Conservation (phyloP, 768 basidiomycete genomes). For the Gyrodon lividus region DNA sequence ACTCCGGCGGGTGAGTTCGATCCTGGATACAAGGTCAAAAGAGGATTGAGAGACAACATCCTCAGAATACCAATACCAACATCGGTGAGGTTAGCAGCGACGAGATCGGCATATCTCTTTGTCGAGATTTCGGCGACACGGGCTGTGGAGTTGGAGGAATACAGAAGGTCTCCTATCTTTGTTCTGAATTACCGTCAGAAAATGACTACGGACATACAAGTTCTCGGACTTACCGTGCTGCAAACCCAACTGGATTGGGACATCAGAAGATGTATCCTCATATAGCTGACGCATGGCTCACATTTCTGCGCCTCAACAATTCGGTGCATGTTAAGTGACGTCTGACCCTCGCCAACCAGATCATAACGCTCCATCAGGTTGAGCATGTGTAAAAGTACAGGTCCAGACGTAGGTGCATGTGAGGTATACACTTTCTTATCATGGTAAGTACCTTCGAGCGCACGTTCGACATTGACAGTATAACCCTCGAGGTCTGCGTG, state of each 20-base stretch:
- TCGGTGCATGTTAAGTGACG: conserved; percentile 72
- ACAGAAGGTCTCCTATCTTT: conserved; percentile 76
- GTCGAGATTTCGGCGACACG: conserved; percentile 65
- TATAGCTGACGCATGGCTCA: conserved; percentile 33
- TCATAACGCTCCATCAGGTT: conserved; percentile 82
- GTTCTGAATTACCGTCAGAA: conserved; percentile 51
- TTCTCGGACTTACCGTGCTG: conserved; percentile 46
- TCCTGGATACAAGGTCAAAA: conserved; percentile 48
- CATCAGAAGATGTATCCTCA: conserved; percentile 9
- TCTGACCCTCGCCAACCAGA: conserved; percentile 47
- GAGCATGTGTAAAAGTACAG: conserved; percentile 90
- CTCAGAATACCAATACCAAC: conserved; percentile 49
- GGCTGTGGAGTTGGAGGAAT: conserved; percentile 47
- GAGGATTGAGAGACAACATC: conserved; percentile 3
- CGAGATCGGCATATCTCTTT: conserved; percentile 61
- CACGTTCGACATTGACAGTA: conserved; percentile 62
- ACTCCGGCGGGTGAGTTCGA: conserved; percentile 72
- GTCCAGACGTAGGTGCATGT: conserved; percentile 83
- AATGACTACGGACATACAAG: conserved; percentile 7
- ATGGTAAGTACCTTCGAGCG: conserved; percentile 75
- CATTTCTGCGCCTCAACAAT: conserved; percentile 85
- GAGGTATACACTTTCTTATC: conserved; percentile 81
- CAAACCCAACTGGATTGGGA: conserved; percentile 53
- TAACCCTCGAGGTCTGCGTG: conserved; percentile 74
- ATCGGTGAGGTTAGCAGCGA: conserved; percentile 76